A percentile compares a stretch with the other conserved stretches of the same genome.
These are phyloP conservation scores for Nectriaceae sp. DNA, from an alignment of 2,329 filamentous ascomycete genomes.

Conservation along the genomic window DNA sequence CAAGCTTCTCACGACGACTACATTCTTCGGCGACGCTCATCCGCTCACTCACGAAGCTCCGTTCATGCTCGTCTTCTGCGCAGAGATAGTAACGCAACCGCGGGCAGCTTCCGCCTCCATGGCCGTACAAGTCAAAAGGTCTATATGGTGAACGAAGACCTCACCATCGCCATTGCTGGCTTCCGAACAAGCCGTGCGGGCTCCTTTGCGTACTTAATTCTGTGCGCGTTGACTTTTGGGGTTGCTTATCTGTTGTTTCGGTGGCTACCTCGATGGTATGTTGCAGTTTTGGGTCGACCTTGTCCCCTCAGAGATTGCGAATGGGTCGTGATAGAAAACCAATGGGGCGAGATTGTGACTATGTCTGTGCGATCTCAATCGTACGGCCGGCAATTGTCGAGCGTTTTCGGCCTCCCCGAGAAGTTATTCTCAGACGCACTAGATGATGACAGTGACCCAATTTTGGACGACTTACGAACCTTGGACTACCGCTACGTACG, in stretches of 20 bases:
- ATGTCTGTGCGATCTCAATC: conserved; percentile 61
- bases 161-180: conserved; percentile 90
- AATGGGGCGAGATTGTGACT: conserved; percentile 92
- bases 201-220: conserved; percentile 64
- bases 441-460: conserved; percentile 69
- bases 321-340: conserved; percentile 96
- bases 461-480: conserved; percentile 72
- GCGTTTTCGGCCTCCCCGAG: conserved; percentile 66
- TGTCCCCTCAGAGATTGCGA: conserved; percentile 72
- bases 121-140: conserved; percentile 82
- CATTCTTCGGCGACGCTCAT: conserved; percentile 61
- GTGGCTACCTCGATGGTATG: conserved; percentile 88
- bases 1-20: conserved; percentile 46
- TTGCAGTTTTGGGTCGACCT: conserved; percentile 70
- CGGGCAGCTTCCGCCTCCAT: conserved; percentile 62
- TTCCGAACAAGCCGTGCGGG: conserved; percentile 78
- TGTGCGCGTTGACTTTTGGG: conserved; percentile 75
- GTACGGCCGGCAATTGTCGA: conserved; percentile 59
- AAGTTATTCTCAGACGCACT: conserved; percentile 58
- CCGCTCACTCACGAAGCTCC: conserved; percentile 57
- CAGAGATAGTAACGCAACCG: conserved; percentile 69
- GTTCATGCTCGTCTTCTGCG: conserved; percentile 68
- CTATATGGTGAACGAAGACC: conserved; percentile 89
- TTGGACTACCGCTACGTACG: conserved; percentile 94
- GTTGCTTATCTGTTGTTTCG: conserved; percentile 81